phyloP scores from a whole-genome alignment of 495 filamentous ascomycete species.

The Penicillium mononematosum region DNA sequence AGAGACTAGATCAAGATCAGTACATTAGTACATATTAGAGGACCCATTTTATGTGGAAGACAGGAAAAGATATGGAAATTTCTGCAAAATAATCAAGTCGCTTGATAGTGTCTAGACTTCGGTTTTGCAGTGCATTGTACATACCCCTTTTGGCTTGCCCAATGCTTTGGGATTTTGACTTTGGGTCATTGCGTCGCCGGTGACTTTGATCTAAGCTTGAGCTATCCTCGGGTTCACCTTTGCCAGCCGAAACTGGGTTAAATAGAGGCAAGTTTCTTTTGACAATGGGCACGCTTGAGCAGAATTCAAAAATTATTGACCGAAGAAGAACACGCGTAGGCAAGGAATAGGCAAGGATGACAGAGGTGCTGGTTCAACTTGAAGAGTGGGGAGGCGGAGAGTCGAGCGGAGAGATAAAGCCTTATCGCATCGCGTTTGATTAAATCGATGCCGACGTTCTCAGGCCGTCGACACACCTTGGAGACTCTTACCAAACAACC shows the following conservation, averaged over 20 bases:
- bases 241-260: background rate
- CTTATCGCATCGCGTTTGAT: slow-evolving; percentile 1
- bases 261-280: background rate
- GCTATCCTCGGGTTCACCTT: background rate
- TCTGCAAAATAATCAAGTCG: background rate
- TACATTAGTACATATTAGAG: background rate
- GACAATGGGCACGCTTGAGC: background rate
- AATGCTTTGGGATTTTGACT: slow-evolving; percentile 18
- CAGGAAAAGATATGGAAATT: background rate
- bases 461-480: background rate
- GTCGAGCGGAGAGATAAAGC: background rate
- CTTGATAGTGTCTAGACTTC: background rate
- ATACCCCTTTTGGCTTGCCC: slow-evolving; percentile 24
- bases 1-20: slow-evolving; percentile 33
- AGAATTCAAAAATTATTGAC: no score
- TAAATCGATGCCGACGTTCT: slow-evolving; percentile 5
- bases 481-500: slow-evolving; percentile 1
- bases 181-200: slow-evolving; percentile 12
- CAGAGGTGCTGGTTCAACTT: background rate
- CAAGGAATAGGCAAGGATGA: background rate
- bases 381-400: background rate
- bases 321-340: background rate
- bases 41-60: background rate
- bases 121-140: slow-evolving; percentile 5
- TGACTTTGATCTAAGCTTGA: background rate